A percentile compares a stretch with the other conserved stretches of the same genome.
Conservation (phyloP, 2,329 filamentous ascomycete species). For the Ophiostoma sp. region DNA sequence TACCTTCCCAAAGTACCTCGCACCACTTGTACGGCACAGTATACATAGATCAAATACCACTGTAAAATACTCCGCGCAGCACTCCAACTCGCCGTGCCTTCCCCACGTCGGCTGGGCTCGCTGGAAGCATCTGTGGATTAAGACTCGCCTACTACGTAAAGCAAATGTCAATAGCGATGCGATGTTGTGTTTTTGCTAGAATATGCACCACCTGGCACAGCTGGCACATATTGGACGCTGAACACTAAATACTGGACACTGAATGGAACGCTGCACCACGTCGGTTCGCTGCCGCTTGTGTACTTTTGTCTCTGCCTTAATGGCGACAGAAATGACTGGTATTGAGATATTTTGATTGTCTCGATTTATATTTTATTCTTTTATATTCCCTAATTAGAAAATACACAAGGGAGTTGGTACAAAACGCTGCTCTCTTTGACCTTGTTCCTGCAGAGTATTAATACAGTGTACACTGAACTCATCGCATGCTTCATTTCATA, state of each 20-base stretch:
- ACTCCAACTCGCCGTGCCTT: conserved; percentile 6
- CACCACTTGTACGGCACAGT: not conserved
- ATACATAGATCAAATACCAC: not conserved
- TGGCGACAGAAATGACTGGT: not conserved
- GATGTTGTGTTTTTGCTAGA: not conserved
- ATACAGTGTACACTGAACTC: not conserved
- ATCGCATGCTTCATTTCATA: not conserved
- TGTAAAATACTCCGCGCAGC: conserved; percentile 4
- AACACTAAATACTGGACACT: not conserved
- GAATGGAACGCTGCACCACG: not conserved
- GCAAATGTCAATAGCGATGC: not conserved
- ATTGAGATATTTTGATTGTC: not conserved
- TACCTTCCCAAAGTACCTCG: not conserved
- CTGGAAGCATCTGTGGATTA: not conserved
- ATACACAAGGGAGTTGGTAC: no score
- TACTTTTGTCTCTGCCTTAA: not conserved
- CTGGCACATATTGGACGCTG: not conserved
- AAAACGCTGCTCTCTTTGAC: no score
- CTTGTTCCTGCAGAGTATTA: no score
- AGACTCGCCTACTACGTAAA: not conserved
- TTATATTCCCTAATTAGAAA: no score
- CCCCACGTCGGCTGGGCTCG: conserved; percentile 22
- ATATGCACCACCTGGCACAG: not conserved
- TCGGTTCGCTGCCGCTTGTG: not conserved
- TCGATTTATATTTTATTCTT: not conserved